Conservation (phyloP, 2,329 filamentous ascomycete genomes). For the Pyricularia sp. region DNA sequence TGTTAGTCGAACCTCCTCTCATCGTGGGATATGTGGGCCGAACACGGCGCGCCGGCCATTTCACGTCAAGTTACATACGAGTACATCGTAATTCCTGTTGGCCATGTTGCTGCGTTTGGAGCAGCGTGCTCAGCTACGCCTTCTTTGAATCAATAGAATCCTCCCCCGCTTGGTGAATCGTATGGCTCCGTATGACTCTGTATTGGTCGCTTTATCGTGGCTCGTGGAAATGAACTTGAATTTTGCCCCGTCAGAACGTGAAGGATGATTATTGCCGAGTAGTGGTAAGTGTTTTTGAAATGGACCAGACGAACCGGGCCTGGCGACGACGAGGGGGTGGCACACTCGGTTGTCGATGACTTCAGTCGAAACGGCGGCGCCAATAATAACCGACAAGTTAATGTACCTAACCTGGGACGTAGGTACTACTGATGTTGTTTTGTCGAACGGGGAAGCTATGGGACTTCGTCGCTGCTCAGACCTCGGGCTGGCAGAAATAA, state of each 20-base stretch:
- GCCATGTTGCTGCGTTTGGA: slow-evolving; percentile 28
- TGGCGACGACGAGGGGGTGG: neutral
- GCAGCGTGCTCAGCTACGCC: neutral
- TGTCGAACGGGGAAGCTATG: neutral
- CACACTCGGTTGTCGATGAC: neutral
- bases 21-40: neutral
- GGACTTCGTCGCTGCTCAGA: neutral
- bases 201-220: neutral
- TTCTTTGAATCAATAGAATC: neutral
- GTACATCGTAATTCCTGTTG: slow-evolving; percentile 98
- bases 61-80: slow-evolving; percentile 45
- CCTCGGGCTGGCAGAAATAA: neutral
- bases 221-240: neutral
- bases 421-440: neutral
- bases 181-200: neutral
- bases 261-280: neutral
- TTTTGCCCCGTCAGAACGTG: neutral
- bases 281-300: neutral
- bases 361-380: neutral
- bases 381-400: neutral
- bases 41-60: neutral
- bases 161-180: neutral
- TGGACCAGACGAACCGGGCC: slow-evolving; percentile 1
- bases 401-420: neutral
- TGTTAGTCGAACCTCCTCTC: neutral